Evolutionary conservation across 1,139 yeast genomes (phyloP).

Genomic region (Nakaseomyces sp.): DNA sequence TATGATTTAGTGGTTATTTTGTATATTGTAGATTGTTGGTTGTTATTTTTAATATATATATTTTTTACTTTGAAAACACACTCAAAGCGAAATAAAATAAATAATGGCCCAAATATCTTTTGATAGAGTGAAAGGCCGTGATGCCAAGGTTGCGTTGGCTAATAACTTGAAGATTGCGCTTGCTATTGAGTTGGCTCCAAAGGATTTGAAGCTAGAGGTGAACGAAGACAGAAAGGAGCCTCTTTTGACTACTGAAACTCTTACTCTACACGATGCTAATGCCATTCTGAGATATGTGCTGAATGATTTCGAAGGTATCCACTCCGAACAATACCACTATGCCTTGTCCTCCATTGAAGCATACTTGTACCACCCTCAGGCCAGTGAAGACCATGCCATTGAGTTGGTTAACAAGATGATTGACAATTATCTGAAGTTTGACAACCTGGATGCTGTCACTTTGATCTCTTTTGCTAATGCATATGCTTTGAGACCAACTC

Average conservation of each 20-base stretch:
- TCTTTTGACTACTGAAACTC: slow-evolving; percentile 31
- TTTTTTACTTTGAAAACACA: neutral
- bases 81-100: neutral
- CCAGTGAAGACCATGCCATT: slow-evolving; percentile 14
- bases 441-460: slow-evolving; percentile 26
- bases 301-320: slow-evolving; percentile 35
- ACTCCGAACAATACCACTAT: slow-evolving; percentile 34
- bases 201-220: slow-evolving; percentile 25
- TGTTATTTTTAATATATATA: too few species aligned
- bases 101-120: slow-evolving; percentile 32
- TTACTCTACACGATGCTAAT: slow-evolving; percentile 60
- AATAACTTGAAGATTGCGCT: slow-evolving; percentile 54
- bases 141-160: slow-evolving; percentile 37
- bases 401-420: slow-evolving; percentile 32
- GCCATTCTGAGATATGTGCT: slow-evolving; percentile 70
- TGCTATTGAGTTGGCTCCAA: slow-evolving; percentile 33
- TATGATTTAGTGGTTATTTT: too few species aligned
- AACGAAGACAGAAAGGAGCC: slow-evolving; percentile 29
- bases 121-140: slow-evolving; percentile 34
- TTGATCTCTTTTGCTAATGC: slow-evolving; percentile 33
- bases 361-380: slow-evolving; percentile 15
- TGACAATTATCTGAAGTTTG: slow-evolving; percentile 23
- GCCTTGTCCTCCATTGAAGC: slow-evolving; percentile 32
- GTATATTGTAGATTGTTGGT: too few species aligned
- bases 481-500: slow-evolving; percentile 28